Percentiles rank a stretch among this genome's conserved stretches.
Evolutionary conservation across 2,329 filamentous ascomycete species (phyloP).

Genomic region (Fusarium nisikadoi): DNA sequence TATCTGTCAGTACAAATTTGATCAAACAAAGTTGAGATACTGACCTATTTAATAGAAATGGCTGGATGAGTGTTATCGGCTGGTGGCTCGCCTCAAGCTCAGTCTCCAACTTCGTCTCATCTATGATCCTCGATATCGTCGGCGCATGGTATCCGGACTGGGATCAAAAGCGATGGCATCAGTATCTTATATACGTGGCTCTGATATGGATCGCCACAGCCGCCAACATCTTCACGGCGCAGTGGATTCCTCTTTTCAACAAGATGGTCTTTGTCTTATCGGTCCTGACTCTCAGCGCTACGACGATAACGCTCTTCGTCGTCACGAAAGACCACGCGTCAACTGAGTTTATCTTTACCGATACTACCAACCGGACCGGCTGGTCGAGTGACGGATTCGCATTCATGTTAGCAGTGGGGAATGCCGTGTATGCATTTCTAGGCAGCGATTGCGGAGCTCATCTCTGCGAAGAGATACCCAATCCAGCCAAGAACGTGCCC

Average conservation of each 20-base stretch:
- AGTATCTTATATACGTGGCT: constrained; percentile 74
- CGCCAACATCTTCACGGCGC: constrained; percentile 67
- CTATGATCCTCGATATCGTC: constrained; percentile 36
- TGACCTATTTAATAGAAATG: neutral
- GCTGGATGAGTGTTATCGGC: constrained; percentile 35
- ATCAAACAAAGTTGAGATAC: accelerated
- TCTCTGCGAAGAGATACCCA: constrained; percentile 40
- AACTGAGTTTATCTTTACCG: constrained; percentile 21
- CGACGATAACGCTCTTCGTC: constrained; percentile 20
- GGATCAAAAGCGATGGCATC: constrained; percentile 68
- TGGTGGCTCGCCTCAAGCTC: constrained; percentile 39
- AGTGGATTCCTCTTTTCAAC: constrained; percentile 32
- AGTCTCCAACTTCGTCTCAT: constrained; percentile 38
- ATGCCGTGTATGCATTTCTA: constrained; percentile 34
- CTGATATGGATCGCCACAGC: constrained; percentile 68
- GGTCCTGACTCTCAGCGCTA: constrained; percentile 8
- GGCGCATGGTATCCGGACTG: constrained; percentile 58
- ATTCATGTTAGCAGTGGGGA: constrained; percentile 25
- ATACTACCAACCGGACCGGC: constrained; percentile 15
- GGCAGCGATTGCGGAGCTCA: constrained; percentile 40
- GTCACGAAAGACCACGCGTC: constrained; percentile 17
- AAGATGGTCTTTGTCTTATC: constrained; percentile 29
- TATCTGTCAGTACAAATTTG: constrained; percentile 17
- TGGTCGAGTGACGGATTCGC: constrained; percentile 32
- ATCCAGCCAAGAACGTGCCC: constrained; percentile 38